Conservation (phyloP, 176 grass and related monocot species). For the Musa schizocarpa region DNA sequence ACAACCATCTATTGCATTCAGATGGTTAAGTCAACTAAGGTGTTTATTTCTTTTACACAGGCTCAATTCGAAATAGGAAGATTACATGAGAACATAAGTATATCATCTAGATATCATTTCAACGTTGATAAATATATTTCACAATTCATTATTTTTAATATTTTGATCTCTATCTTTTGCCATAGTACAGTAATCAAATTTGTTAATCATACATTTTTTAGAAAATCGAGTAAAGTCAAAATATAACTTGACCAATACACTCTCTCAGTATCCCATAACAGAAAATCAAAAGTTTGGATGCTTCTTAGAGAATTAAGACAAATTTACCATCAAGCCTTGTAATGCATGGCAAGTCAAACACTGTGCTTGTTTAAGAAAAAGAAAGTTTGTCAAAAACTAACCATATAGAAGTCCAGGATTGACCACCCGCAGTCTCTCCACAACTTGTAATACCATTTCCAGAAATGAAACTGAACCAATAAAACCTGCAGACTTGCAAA, state of each 20-base stretch:
- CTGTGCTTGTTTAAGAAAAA: background rate
- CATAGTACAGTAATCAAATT: background rate
- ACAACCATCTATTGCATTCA: background rate
- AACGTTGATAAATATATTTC: too few species aligned
- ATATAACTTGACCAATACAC: background rate
- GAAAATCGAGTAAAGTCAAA: background rate
- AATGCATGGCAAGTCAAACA: background rate
- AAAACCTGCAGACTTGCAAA: slow-evolving; percentile 59
- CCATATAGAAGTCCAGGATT: slow-evolving; percentile 92
- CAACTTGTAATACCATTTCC: slow-evolving; percentile 69
- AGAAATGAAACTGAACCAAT: slow-evolving; percentile 96
- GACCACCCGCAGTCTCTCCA: slow-evolving; percentile 63
- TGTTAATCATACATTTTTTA: background rate
- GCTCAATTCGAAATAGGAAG: too few species aligned
- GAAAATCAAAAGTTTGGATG: background rate
- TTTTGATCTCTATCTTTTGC: background rate
- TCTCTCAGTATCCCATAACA: background rate
- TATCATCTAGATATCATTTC: too few species aligned
- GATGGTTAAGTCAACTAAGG: background rate
- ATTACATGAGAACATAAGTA: too few species aligned
- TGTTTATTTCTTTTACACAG: background rate
- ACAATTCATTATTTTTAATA: too few species aligned
- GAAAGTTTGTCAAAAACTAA: slow-evolving; percentile 21
- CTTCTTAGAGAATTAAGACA: background rate
- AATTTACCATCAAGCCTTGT: background rate